Conservation (phyloP, 345 rosid genomes). For the Pugionium dolabratum region DNA sequence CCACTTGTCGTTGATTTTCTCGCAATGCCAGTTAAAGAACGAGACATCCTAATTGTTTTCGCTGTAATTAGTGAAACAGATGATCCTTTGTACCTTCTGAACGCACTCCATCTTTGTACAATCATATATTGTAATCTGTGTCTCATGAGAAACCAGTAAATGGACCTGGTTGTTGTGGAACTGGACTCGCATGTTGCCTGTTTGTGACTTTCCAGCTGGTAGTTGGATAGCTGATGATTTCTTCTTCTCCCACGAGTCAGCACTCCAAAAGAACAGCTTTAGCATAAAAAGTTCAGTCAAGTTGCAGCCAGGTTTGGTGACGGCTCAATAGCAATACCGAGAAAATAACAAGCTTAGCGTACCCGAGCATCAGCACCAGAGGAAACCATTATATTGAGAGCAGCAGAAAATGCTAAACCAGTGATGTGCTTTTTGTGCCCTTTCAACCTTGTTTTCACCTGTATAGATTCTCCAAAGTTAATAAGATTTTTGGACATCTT, state of each 20-base stretch:
- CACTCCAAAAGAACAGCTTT: slow-evolving; percentile 53
- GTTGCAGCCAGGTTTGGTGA: no score
- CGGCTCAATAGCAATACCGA: no score
- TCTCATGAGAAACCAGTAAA: slow-evolving; percentile 77
- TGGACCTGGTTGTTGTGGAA: slow-evolving; percentile 77
- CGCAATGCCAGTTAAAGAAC: no score
- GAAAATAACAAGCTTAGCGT: no score
- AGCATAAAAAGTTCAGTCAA: not conserved
- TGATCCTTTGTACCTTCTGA: slow-evolving; percentile 58
- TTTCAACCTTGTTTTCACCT: slow-evolving; percentile 82
- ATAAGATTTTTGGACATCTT: not conserved
- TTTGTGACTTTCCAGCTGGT: slow-evolving; percentile 63
- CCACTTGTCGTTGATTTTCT: no score
- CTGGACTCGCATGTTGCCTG: slow-evolving; percentile 72
- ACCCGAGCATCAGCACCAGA: slow-evolving; percentile 67
- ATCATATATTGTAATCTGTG: slow-evolving; percentile 78
- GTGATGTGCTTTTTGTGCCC: slow-evolving; percentile 88
- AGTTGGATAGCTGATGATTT: slow-evolving; percentile 59
- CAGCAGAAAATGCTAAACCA: slow-evolving; percentile 81
- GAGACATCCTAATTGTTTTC: no score
- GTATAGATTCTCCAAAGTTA: no score
- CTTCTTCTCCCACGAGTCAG: slow-evolving; percentile 89
- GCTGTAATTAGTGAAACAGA: not conserved
- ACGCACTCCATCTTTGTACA: slow-evolving; percentile 82
- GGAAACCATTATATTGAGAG: slow-evolving; percentile 74